Evolutionary conservation across 75 land plant genomes (phyloP).

Genomic region (Larix kaempferi): DNA sequence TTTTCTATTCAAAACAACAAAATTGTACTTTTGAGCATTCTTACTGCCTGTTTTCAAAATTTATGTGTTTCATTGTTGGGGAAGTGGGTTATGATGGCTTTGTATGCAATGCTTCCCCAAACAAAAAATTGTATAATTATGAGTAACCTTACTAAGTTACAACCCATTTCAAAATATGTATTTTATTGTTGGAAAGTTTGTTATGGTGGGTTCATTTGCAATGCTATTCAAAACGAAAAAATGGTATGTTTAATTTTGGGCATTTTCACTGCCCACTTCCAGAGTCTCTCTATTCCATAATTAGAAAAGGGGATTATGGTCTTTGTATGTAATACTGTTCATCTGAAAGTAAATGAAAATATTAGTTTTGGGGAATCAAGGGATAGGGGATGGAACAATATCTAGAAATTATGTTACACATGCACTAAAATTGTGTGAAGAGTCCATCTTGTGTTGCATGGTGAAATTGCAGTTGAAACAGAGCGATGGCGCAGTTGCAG

Average conservation of each 20-base stretch:
- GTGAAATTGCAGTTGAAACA: slow-evolving; percentile 6
- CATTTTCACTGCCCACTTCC: not conserved
- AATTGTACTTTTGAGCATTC: too few species aligned
- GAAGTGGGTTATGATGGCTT: not conserved
- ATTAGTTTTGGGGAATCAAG: not conserved
- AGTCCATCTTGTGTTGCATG: not conserved
- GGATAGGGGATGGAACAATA: not conserved
- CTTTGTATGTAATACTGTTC: too few species aligned
- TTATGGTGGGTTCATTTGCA: not conserved
- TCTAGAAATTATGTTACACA: not conserved
- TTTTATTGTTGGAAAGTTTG: not conserved
- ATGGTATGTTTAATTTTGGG: not conserved
- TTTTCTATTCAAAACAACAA: too few species aligned
- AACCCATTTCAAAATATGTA: not conserved
- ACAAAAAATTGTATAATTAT: not conserved
- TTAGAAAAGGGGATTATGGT: not conserved
- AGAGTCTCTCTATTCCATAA: not conserved
- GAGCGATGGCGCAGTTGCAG: not conserved
- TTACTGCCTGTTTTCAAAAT: too few species aligned
- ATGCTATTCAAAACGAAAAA: not conserved
- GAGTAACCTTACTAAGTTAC: too few species aligned
- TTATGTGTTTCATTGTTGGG: too few species aligned
- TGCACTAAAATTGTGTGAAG: not conserved
- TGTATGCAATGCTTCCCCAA: not conserved
- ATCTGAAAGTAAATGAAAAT: not conserved